A percentile compares a stretch with the other conserved stretches of the same genome.
phyloP scores from a whole-genome alignment of 2,329 filamentous ascomycete species.

The Laburnicola sp. region DNA sequence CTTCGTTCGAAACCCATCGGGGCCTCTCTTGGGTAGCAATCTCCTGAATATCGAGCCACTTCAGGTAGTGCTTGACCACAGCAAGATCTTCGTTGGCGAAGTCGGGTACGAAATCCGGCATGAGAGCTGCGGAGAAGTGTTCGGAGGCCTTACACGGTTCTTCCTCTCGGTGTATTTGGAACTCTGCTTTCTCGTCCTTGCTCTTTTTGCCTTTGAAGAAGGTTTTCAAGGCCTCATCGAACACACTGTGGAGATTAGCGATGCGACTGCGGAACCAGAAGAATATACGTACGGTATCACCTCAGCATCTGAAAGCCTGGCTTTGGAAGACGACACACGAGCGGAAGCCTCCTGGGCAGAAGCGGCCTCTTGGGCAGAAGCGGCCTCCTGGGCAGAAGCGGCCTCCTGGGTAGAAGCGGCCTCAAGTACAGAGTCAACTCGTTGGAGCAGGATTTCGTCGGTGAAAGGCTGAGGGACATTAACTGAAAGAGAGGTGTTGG shows the following conservation, averaged over 20 bases:
- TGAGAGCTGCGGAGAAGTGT: not conserved
- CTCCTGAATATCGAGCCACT: not conserved
- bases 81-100: not conserved
- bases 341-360: no score
- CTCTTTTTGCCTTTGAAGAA: not conserved
- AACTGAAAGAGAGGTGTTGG: no score
- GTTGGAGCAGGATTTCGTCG: no score
- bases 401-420: no score
- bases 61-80: not conserved
- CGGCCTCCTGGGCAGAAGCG: no score
- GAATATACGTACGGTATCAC: not conserved
- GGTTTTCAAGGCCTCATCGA: not conserved
- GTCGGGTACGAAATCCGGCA: not conserved
- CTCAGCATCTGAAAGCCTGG: not conserved
- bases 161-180: not conserved
- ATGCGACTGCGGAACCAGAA: not conserved
- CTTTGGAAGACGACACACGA: no score
- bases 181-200: not conserved
- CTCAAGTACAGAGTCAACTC: no score
- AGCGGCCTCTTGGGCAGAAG: no score
- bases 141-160: not conserved
- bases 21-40: not conserved
- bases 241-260: not conserved
- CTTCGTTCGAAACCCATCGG: not conserved
- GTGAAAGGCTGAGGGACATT: no score